Base-by-base conservation (phyloP, 108 stramenopile species). In the Schizochytrium sp. region DNA sequence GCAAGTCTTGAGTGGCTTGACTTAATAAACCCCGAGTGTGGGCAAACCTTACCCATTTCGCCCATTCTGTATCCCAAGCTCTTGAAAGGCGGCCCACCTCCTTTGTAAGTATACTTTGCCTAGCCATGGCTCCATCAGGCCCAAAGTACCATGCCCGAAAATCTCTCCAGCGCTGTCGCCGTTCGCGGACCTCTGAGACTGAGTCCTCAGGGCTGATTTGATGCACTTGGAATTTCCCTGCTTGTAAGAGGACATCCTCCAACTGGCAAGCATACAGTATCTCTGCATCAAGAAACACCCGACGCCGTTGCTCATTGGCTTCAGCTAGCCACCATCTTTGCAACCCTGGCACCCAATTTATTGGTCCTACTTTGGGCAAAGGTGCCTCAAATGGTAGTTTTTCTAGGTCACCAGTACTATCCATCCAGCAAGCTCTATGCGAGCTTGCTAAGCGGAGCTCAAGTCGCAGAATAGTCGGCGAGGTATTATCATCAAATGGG, bases 41-140 rank as follows among this genome's bases (percentile, higher is more conserved):
- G 19, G 64, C 64, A 15, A 69, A 69, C 10, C 64, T 38, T 8
- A 69, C 64, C 64, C 64, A 69, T 69, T 69, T 69, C 42, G 64
- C 64, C 64, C 64, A 69, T 38, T 69, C 64, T 8, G 64, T 69
- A 0, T 69, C 64, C 64, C 64, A 69, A 7, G 64, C 64, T 38
- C 28, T 38, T 7, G 64, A 38, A 69, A 69, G 64, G 1, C 15
- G 64, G 64, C 44, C 44, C 12, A 69, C 64, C 64, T 69, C 15
- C 42, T 38, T 1, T 44, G 64, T 69, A 7, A 69, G 15, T 8
- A 69, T 44, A 8, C 44, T 38, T 38, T 69, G 64, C 28, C 64
- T 38, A 7, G 42, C 64, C 10, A 69, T 7, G 42, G 64, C 44
- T 3, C 19, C 64, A 15, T 69, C 64, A 5, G 7, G 5, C 0